Evolutionary conservation across 305 asterid genomes (phyloP), one percentile per base, ranked within the genome.

Genomic region (Withania somnifera): DNA sequence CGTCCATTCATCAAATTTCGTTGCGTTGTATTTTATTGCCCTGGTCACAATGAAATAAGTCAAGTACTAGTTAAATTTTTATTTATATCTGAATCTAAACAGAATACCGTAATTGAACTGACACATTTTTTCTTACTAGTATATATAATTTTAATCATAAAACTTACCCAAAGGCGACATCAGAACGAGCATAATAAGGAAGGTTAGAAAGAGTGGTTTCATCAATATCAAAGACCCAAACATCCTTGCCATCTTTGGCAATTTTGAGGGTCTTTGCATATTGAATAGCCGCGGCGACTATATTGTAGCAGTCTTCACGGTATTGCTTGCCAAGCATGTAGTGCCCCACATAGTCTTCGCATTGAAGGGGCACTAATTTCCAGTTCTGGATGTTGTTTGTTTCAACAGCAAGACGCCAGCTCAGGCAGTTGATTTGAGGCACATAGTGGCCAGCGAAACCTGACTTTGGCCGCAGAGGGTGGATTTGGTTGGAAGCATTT

Each of bases 151-250:
- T 56, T 56, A n/a, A 15, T 51, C 20, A 1, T 2, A 32, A 10
- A n/a, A 7, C 68, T 36, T 83, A 86, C 87, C 90, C 90, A 20
- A 86, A 88, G 1, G 67, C 84, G 11, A 88, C 90, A 32, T 84
- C 87, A 20, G 87, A 52, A 10, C 89, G 85, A 34, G 88, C 86
- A 53, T 82, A 88, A 53, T 88, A 88, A 68, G 87, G 87, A 19
- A 77, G 7, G 58, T 84, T 84, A 28, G 90, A 88, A 53, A 88
- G 89, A 15, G 89, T 1, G 4, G 90, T 88, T 56, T 88, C 87
- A 58, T 84, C 90, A 57, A 88, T 84, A 51, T 88, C 89, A 64
- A 88, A 88, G 0, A 88, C 83, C 90, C 90, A 86, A 38, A 86
- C 26, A 57, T 84, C 84, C 42, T 69, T 84, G 47, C 87, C 83